Conservation (phyloP, 768 basidiomycete genomes). For the Sporobolomyces pararoseus region DNA sequence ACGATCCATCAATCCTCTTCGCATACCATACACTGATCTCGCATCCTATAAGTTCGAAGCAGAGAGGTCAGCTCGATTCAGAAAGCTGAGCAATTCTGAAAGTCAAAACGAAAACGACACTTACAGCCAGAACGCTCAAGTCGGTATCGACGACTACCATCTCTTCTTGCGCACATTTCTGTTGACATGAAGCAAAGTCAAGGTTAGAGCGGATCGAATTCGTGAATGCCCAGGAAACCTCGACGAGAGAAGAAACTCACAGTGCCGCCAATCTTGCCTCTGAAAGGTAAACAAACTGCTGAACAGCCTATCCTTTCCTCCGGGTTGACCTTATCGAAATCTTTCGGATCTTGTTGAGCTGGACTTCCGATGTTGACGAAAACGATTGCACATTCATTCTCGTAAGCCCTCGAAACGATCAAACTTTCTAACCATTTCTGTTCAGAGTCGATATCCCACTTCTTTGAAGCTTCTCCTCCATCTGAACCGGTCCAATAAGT, state of each 20-base stretch:
- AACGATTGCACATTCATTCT: slow-evolving; percentile 41
- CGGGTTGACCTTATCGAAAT: slow-evolving; percentile 11
- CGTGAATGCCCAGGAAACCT: no score
- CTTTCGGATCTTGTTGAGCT: background rate
- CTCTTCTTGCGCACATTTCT: slow-evolving; percentile 31
- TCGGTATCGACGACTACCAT: slow-evolving; percentile 32
- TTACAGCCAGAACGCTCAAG: slow-evolving; percentile 15
- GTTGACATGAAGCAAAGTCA: background rate
- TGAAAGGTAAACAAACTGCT: slow-evolving; percentile 34
- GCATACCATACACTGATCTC: slow-evolving; percentile 29
- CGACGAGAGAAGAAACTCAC: slow-evolving; percentile 1
- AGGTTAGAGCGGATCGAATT: background rate
- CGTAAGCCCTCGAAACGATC: slow-evolving; percentile 40
- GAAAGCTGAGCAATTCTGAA: background rate
- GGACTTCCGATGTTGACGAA: slow-evolving; percentile 31
- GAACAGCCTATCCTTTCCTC: slow-evolving; percentile 26
- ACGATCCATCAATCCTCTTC: slow-evolving; percentile 15
- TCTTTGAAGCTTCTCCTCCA: slow-evolving; percentile 12
- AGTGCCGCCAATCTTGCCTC: slow-evolving; percentile 22
- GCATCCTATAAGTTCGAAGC: slow-evolving; percentile 26
- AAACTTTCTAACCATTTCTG: slow-evolving; percentile 34
- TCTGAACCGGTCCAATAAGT: slow-evolving; percentile 42
- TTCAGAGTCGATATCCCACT: slow-evolving; percentile 35
- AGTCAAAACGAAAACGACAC: background rate
- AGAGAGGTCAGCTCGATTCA: background rate